phyloP scores from a whole-genome alignment of 768 basidiomycete genomes.

The Boletus reticulatus region DNA sequence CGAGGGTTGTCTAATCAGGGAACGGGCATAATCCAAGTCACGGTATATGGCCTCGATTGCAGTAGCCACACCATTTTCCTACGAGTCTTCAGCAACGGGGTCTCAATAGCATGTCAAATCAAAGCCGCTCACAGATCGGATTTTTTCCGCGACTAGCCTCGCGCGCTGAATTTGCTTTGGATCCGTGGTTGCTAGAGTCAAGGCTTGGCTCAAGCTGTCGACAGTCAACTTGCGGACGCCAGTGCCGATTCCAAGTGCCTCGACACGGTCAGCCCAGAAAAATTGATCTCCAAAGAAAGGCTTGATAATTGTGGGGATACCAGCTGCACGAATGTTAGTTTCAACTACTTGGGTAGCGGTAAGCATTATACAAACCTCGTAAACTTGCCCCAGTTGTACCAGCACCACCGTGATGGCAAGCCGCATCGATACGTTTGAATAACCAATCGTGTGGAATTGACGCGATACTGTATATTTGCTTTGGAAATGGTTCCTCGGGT shows the following conservation, averaged over 20 bases:
- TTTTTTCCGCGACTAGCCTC: conserved; percentile 79
- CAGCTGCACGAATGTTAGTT: conserved; percentile 47
- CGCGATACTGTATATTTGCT: conserved; percentile 78
- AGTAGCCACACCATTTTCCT: conserved; percentile 94
- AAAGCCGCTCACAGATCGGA: conserved; percentile 60
- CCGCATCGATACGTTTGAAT: conserved; percentile 91
- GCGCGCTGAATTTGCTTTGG: conserved; percentile 87
- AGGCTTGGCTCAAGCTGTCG: conserved; percentile 72
- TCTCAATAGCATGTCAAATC: not conserved
- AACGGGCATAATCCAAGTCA: conserved; percentile 91
- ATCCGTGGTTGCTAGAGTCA: conserved; percentile 81
- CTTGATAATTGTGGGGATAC: conserved; percentile 92
- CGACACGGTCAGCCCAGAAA: conserved; percentile 98
- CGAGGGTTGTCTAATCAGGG: conserved; percentile 65
- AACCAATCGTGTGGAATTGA: conserved; percentile 97
- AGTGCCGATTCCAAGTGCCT: conserved; percentile 89
- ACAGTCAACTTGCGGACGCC: conserved; percentile 87
- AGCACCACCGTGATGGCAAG: conserved; percentile 97
- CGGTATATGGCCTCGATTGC: conserved; percentile 96
- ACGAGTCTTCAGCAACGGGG: conserved; percentile 2
- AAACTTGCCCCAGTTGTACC: conserved; percentile 95
- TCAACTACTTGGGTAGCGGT: not conserved
- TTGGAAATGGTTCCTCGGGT: conserved; percentile 66
- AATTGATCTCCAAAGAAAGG: conserved; percentile 99
- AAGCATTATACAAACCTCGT: conserved; percentile 56